Evolutionary conservation across 176 grass and related monocot genomes (phyloP), one percentile per base, ranked within the genome.

Genomic region (Dendrocalamus sinicus): DNA sequence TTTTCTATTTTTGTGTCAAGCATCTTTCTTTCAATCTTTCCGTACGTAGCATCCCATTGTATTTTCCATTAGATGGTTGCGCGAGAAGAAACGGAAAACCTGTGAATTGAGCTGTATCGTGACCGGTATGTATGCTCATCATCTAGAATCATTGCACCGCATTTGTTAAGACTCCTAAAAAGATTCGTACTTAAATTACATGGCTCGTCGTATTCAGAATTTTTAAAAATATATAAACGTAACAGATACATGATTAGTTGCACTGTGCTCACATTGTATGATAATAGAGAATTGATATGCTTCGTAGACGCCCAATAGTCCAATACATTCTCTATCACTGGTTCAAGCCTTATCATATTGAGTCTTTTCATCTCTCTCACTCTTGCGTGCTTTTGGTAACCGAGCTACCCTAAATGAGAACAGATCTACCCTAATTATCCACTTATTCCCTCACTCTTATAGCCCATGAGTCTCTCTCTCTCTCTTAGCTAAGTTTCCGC

Each of bases 401-500:
- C 47, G 46, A 48, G 12, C 12, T 48, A 48, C 12, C 12, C 3
- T 4, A 50, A 0, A 50, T 1, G 37, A 39, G 37, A 39, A 5
- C 12, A 50, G 48, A 13, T 35, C 32, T 35, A 35, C 3, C 32
- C 3, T 14, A 50, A 4, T 50, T 4, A 5, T 14, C 12, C 12
- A 14, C 48, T 50, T 13, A 50, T 50, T 14, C 37, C 47, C 12
- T 50, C 4, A 13, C 48, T 15, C 48, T 50, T 13, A 3, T 14
- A 50, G 4, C 48, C 12, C 4, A 14, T 14, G 48, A 14, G 48
- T 50, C 47, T 50, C 12, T 50, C 12, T 50, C 48, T 50, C 12
- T 12, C 12, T 0, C 12, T n/a, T n/a, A 0, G 0, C 47, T 4
- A 50, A 50, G 47, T 3, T 3, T 4, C 47, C 0, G 0, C 11